These are phyloP conservation scores for Leccinum laetum DNA, from an alignment of 1,284 basidiomycete species.

Conservation along the genomic window DNA sequence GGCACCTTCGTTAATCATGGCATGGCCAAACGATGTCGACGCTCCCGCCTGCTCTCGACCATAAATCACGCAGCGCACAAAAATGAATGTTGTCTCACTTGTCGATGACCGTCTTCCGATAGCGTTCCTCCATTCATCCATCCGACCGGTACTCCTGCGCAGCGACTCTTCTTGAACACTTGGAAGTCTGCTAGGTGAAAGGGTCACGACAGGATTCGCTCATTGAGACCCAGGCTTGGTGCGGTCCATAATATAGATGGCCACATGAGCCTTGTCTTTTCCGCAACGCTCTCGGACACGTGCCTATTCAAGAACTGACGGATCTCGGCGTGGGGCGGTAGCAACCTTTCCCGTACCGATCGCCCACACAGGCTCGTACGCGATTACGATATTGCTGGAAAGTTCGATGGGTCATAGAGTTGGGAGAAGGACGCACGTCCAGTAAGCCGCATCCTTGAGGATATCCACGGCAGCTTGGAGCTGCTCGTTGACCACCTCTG, in stretches of 20 bases:
- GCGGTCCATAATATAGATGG: no score
- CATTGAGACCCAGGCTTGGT: no score
- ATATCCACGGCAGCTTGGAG: conserved; percentile 76
- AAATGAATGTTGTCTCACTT: background rate
- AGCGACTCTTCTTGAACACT: no score
- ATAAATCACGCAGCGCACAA: no score
- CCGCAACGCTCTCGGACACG: no score
- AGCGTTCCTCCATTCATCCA: no score
- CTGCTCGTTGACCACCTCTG: conserved; percentile 81
- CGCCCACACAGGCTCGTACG: conserved; percentile 98
- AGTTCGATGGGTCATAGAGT: background rate
- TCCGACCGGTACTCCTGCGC: no score
- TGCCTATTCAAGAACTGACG: conserved; percentile 73
- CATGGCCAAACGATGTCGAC: conserved; percentile 31
- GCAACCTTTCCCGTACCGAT: conserved; percentile 99
- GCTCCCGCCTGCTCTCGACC: conserved; percentile 38
- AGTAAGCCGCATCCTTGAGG: conserved; percentile 62
- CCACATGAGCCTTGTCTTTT: conserved; percentile 53
- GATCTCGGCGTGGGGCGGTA: conserved; percentile 86
- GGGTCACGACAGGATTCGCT: no score
- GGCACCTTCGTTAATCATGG: no score
- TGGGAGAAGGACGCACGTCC: conserved; percentile 59
- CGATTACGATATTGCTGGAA: conserved; percentile 85
- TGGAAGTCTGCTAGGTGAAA: no score
- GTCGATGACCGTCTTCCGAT: no score